These are phyloP conservation scores for Anthoceros angustus DNA, from an alignment of 225 moss, liverwort and hornwort genomes.

Conservation along the genomic window DNA sequence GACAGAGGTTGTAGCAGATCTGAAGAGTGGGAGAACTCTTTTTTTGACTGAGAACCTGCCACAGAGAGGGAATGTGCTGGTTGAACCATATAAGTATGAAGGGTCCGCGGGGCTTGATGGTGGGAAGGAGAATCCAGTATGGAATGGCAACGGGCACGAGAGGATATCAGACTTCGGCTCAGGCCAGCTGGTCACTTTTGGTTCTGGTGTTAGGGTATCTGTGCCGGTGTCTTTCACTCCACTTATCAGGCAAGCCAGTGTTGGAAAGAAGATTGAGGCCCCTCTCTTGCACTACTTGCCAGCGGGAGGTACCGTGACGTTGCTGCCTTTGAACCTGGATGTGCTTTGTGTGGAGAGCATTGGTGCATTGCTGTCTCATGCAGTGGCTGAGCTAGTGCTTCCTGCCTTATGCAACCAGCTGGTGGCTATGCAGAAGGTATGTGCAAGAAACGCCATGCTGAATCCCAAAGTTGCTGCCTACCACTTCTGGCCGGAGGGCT, in stretches of 20 bases:
- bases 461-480: conserved; percentile 56
- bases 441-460: conserved; percentile 36
- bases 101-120: neutral
- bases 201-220: neutral
- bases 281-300: conserved; percentile 7
- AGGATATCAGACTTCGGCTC: neutral
- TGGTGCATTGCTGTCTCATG: conserved; percentile 38
- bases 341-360: conserved; percentile 72
- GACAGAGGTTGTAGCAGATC: conserved; percentile 29
- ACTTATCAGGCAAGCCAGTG: conserved; percentile 10
- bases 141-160: neutral
- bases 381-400: conserved; percentile 37
- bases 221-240: conserved; percentile 1
- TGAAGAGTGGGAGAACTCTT: conserved; percentile 39
- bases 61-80: conserved; percentile 27
- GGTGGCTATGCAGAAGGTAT: conserved; percentile 46
- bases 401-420: conserved; percentile 75
- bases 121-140: neutral
- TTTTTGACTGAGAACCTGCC: conserved; percentile 31
- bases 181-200: neutral
- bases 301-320: conserved; percentile 37
- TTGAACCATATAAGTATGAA: conserved; percentile 20
- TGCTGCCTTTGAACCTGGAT: conserved; percentile 69
- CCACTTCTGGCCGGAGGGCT: conserved; percentile 65
- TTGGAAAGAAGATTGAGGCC: conserved; percentile 20